Percentiles rank a stretch among this genome's conserved stretches.
These are phyloP conservation scores for Candida albicans DNA, from an alignment of 1,139 yeast genomes.

Conservation along the genomic window DNA sequence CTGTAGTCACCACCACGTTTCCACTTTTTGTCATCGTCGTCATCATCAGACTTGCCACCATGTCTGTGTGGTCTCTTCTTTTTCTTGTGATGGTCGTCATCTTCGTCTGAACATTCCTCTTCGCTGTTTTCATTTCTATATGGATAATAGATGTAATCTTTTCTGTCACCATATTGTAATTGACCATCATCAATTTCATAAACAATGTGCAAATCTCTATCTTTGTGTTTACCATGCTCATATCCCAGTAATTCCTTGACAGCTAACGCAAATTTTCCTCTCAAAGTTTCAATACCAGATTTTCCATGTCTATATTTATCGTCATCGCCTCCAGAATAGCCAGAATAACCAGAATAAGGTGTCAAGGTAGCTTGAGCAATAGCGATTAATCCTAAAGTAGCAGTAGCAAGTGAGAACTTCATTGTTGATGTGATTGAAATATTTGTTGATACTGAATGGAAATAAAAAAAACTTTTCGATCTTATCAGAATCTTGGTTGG, in stretches of 20 bases:
- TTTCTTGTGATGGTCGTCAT: not conserved
- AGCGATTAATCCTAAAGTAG: slow-evolving; percentile 5
- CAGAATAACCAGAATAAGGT: not conserved
- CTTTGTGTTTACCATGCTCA: slow-evolving; percentile 3
- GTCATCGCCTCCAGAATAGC: slow-evolving; percentile 1
- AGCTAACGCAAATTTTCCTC: slow-evolving; percentile 10
- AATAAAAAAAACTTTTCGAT: not conserved
- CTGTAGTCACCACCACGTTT: not conserved
- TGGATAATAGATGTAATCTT: slow-evolving; percentile 2
- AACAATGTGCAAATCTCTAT: slow-evolving; percentile 1
- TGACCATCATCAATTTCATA: slow-evolving; percentile 3
- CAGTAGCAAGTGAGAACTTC: slow-evolving; percentile 5
- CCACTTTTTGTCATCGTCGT: slow-evolving; percentile 2
- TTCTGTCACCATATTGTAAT: slow-evolving; percentile 1
- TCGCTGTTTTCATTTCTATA: too few species aligned
- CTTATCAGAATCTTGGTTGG: not conserved
- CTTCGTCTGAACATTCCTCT: not conserved
- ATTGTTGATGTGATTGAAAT: not conserved
- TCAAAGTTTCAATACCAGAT: slow-evolving; percentile 5
- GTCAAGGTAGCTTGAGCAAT: slow-evolving; percentile 4
- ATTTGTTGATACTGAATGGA: not conserved
- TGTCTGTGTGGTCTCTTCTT: not conserved
- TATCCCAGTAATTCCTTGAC: slow-evolving; percentile 5
- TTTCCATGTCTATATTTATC: slow-evolving; percentile 2
- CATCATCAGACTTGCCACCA: not conserved